A percentile compares a stretch with the other conserved stretches of the same genome.
phyloP scores from a whole-genome alignment of 371 early-diverging fungal species.

The Mortierella sp. region DNA sequence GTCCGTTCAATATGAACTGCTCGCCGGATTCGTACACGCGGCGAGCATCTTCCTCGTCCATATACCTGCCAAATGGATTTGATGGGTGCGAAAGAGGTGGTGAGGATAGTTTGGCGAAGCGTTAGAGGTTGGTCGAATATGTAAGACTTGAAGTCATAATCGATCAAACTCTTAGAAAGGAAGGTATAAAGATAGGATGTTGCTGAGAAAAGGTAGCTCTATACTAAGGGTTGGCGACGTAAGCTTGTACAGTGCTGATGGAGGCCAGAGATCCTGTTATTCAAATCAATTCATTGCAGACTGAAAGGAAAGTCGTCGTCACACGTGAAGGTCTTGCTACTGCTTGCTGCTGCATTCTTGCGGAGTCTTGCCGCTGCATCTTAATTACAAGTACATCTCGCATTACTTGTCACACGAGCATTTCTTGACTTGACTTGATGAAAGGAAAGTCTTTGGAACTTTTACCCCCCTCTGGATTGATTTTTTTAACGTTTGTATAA shows the following conservation, averaged over 20 bases:
- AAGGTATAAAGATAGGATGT: not conserved
- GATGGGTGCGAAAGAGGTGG: not conserved
- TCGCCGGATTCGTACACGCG: conserved; percentile 39
- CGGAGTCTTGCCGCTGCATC: not conserved
- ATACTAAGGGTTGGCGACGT: not conserved
- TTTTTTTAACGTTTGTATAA: not conserved
- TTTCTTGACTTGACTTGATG: not conserved
- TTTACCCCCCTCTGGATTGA: not conserved
- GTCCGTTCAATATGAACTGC: conserved; percentile 29
- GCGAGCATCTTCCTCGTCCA: conserved; percentile 32
- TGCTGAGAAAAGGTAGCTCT: not conserved
- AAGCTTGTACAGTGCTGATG: too few species aligned
- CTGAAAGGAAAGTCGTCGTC: not conserved
- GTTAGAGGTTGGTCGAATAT: conserved; percentile 5
- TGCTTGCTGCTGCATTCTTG: not conserved
- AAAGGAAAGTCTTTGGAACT: not conserved
- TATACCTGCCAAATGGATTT: conserved; percentile 20
- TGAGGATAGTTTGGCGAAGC: not conserved
- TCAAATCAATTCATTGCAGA: not conserved
- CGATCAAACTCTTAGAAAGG: not conserved
- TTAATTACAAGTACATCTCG: not conserved
- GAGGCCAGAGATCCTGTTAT: not conserved
- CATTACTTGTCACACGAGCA: not conserved
- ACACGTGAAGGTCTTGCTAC: not conserved
- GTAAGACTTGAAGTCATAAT: not conserved